Evolutionary conservation across 2,329 filamentous ascomycete species (phyloP).

Genomic region (Penicillium sclerotiorum): DNA sequence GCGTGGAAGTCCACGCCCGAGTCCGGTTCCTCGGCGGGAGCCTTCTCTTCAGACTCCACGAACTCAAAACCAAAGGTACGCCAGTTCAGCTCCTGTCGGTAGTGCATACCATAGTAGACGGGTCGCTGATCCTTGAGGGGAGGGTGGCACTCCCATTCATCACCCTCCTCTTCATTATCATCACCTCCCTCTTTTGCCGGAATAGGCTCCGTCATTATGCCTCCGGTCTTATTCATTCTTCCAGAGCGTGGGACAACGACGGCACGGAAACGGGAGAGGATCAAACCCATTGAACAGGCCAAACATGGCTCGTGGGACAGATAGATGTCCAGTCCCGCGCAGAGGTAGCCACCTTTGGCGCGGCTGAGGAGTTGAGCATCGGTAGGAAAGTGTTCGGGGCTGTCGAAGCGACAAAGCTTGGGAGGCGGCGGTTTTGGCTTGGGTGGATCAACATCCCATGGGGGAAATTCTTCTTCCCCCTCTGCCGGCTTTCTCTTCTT

Average conservation of each 20-base stretch:
- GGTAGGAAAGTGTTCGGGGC: too few species aligned
- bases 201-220: constrained; percentile 72
- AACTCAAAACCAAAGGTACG: constrained; percentile 52
- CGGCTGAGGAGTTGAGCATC: too few species aligned
- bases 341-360: constrained; percentile 87
- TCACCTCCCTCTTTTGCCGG: constrained; percentile 15
- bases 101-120: constrained; percentile 64
- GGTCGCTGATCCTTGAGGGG: too few species aligned
- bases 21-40: not conserved
- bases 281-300: constrained; percentile 94
- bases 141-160: too few species aligned
- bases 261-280: constrained; percentile 88
- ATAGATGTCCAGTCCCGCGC: constrained; percentile 90
- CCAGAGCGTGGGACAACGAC: constrained; percentile 68
- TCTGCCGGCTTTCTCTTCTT: constrained; percentile 25
- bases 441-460: not conserved
- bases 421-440: constrained; percentile 18
- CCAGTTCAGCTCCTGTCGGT: constrained; percentile 61
- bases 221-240: constrained; percentile 82
- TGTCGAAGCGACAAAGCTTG: too few species aligned
- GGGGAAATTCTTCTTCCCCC: constrained; percentile 12
- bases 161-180: constrained; percentile 12
- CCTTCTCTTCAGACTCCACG: constrained; percentile 28
- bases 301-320: constrained; percentile 94
- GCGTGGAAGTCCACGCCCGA: constrained; percentile 24